These are phyloP conservation scores for Drosera capensis DNA, from an alignment of 148 eudicot species.

Conservation along the genomic window DNA sequence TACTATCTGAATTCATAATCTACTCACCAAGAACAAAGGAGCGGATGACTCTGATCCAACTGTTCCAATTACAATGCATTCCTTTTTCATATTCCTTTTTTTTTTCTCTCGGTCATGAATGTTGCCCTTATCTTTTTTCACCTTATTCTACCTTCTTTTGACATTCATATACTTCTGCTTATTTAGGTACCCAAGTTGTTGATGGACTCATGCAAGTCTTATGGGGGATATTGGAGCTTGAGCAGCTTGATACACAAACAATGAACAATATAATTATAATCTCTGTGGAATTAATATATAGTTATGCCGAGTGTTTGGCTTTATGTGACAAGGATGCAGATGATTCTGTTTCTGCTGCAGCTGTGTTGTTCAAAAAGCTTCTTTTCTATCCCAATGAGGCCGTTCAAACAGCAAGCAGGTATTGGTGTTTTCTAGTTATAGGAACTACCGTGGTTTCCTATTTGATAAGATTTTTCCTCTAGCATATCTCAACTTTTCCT, in stretches of 20 bases:
- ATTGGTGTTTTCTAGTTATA: background rate
- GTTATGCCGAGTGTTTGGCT: conserved; percentile 97
- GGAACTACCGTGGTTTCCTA: background rate
- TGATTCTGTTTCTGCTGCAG: conserved; percentile 79
- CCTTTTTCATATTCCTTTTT: no score
- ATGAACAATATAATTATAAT: conserved; percentile 88
- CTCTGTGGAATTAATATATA: conserved; percentile 90
- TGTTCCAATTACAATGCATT: no score
- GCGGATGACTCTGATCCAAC: no score
- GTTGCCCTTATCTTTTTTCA: no score
- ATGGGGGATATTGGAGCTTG: conserved; percentile 95
- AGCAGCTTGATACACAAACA: conserved; percentile 96
- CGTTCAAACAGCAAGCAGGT: conserved; percentile 99
- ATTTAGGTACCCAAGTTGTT: conserved; percentile 76
- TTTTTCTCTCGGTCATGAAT: no score
- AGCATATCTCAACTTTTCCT: conserved; percentile 5
- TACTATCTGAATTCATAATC: no score
- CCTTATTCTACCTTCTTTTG: background rate
- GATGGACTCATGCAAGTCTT: conserved; percentile 96
- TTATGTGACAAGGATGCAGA: conserved; percentile 56
- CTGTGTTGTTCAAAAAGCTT: conserved; percentile 53
- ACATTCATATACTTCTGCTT: background rate
- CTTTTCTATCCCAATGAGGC: conserved; percentile 86
- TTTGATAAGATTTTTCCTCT: background rate
- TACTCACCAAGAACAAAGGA: no score